These are phyloP conservation scores for Pelargonium nanum DNA, from an alignment of 345 rosid genomes.

Conservation along the genomic window DNA sequence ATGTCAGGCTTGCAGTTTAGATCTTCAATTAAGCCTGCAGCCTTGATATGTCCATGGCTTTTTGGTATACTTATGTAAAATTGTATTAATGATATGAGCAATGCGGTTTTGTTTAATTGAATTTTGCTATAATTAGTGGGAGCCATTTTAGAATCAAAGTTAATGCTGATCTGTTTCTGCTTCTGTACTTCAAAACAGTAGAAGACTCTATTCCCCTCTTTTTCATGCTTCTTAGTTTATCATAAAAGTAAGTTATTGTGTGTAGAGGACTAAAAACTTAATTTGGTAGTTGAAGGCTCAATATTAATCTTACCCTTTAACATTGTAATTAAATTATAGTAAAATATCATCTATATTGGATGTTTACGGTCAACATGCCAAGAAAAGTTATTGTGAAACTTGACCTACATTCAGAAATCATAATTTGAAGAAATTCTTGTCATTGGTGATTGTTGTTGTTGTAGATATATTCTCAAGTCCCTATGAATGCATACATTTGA, in stretches of 20 bases:
- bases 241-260: neutral
- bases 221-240: neutral
- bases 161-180: no score
- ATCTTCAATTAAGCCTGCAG: neutral
- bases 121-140: neutral
- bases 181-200: neutral
- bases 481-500: no score
- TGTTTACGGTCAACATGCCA: constrained; percentile 4
- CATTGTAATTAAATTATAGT: no score
- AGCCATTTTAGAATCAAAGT: neutral
- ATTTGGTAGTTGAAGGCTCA: no score
- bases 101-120: neutral
- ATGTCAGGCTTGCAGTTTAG: neutral
- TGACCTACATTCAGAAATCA: constrained; percentile 33
- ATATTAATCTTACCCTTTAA: no score
- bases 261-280: no score
- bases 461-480: no score
- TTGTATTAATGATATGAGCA: neutral
- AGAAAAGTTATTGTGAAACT: constrained; percentile 28
- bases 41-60: neutral
- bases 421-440: constrained; percentile 16
- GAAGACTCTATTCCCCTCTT: neutral
- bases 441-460: no score
- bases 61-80: neutral
- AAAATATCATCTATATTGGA: no score